Base-by-base conservation (phyloP, 78 protist genomes). In the Monosiga brevicollis region DNA sequence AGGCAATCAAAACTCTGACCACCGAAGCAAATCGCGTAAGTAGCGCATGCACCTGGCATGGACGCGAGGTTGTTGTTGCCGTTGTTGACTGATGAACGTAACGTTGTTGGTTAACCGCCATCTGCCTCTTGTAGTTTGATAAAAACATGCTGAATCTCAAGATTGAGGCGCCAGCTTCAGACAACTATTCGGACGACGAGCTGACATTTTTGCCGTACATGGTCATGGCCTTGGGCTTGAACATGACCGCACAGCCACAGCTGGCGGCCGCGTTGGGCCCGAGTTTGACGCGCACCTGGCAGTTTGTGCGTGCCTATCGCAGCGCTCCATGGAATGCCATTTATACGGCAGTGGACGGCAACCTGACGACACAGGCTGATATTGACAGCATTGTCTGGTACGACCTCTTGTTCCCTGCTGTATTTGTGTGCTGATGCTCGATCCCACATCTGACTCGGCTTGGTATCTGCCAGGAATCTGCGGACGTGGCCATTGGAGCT, bases 141-240 rank as follows among this genome's bases (percentile, higher is more conserved):
- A 26, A 38, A 55, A 83, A 83, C 76, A 55, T 83, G 42, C 15
- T 83, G 38, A 76, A 76, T 75, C 38, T 15, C 34, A 83, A 49
- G 76, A 70, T 83, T 71, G 29, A 23, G 73, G 2, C 3, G 39
- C 86, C 86, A 10, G 10, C 1, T 15, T 80, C 75, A 42, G 42
- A 37, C 26, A 83, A 83, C 49, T 77, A n/a, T 26, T 41, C 74
- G 43, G 86, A 83, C 76, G 80, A 76, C 81, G 83, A 83, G 43
- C 81, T 83, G 73, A 43, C 80, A 10, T 42, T 42, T 29, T 3
- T 75, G 77, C 42, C 80, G 25, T 83, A 76, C 86, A 26, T 76
- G 39, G 0, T 37, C 29, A 54, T 70, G 76, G 29, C 15, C 62
- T 6, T 6, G 29, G 62, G 29, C 62, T 6, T 15, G 62, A 15